A percentile compares a stretch with the other conserved stretches of the same genome.
Conservation (phyloP, 1,284 basidiomycete genomes). For the Cryptococcus maquisensis region DNA sequence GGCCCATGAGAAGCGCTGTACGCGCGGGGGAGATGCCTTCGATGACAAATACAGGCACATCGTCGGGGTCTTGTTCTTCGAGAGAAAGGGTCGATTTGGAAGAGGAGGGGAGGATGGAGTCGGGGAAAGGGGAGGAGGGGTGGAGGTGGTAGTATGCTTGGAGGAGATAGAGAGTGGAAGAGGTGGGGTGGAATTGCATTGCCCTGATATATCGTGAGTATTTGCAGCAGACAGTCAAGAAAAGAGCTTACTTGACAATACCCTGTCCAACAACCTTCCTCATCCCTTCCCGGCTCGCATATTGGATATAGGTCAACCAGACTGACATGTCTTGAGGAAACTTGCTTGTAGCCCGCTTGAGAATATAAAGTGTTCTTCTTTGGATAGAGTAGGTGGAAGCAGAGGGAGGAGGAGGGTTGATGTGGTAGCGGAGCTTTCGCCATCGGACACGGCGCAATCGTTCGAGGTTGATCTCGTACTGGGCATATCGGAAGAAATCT, state of each 20-base stretch:
- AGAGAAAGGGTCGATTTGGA: conserved; percentile 33
- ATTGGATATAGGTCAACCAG: conserved; percentile 83
- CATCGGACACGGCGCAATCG: conserved; percentile 69
- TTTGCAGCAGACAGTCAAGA: neutral
- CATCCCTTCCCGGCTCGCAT: conserved; percentile 76
- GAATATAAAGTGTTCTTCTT: conserved; percentile 78
- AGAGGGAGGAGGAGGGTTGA: conserved; percentile 54
- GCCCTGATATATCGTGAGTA: conserved; percentile 55
- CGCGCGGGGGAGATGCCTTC: conserved; percentile 61
- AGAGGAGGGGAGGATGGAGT: conserved; percentile 20
- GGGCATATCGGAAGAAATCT: conserved; percentile 85
- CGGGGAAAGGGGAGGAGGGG: conserved; percentile 63
- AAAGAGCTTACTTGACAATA: conserved; percentile 56
- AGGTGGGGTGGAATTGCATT: conserved; percentile 77
- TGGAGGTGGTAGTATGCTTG: conserved; percentile 81
- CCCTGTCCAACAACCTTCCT: conserved; percentile 71
- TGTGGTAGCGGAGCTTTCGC: conserved; percentile 62
- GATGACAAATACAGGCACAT: conserved; percentile 34
- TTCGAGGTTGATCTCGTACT: conserved; percentile 88
- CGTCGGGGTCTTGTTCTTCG: conserved; percentile 9
- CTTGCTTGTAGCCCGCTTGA: conserved; percentile 80
- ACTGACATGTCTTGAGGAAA: conserved; percentile 82
- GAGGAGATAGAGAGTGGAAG: conserved; percentile 74
- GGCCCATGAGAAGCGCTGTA: conserved; percentile 75
- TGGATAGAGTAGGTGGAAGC: conserved; percentile 79